Conservation (phyloP, 805 yeast species). For the Yamadazyma phyllophila region DNA sequence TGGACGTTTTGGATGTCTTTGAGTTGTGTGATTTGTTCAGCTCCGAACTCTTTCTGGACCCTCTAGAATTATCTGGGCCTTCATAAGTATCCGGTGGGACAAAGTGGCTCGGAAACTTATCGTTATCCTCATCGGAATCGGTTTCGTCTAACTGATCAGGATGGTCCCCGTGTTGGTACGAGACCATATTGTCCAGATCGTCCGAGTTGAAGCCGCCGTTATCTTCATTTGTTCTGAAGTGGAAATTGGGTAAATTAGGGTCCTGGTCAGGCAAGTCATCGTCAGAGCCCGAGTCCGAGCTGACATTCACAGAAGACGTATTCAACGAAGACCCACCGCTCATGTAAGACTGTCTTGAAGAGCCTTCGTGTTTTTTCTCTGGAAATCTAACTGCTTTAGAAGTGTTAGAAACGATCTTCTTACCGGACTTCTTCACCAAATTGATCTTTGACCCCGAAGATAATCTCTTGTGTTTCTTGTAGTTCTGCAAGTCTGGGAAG, state of each 20-base stretch:
- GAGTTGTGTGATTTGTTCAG: slow-evolving; percentile 1
- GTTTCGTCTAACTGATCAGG: slow-evolving; percentile 14
- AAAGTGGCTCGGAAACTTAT: neutral
- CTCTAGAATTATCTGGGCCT: neutral
- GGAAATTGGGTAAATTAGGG: slow-evolving; percentile 23
- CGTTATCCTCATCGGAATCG: slow-evolving; percentile 13
- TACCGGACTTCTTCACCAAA: slow-evolving; percentile 26
- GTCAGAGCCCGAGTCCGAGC: slow-evolving; percentile 4
- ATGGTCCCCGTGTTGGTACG: neutral
- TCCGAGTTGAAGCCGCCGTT: slow-evolving; percentile 1
- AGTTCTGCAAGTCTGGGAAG: slow-evolving; percentile 27
- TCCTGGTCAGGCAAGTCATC: neutral
- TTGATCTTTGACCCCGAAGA: slow-evolving; percentile 16
- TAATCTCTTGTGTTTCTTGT: slow-evolving; percentile 17
- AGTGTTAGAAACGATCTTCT: slow-evolving; percentile 14
- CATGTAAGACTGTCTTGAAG: slow-evolving; percentile 25
- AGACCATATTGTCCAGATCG: neutral
- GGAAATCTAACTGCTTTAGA: slow-evolving; percentile 12
- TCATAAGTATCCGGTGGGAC: neutral
- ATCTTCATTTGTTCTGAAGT: slow-evolving; percentile 9
- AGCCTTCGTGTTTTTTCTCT: slow-evolving; percentile 29
- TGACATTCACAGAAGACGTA: slow-evolving; percentile 17
- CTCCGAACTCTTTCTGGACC: slow-evolving; percentile 4
- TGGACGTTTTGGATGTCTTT: slow-evolving; percentile 3
- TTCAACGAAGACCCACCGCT: slow-evolving; percentile 25